Base-by-base conservation (phyloP, 805 yeast species). In the Myxozyma geophila region DNA sequence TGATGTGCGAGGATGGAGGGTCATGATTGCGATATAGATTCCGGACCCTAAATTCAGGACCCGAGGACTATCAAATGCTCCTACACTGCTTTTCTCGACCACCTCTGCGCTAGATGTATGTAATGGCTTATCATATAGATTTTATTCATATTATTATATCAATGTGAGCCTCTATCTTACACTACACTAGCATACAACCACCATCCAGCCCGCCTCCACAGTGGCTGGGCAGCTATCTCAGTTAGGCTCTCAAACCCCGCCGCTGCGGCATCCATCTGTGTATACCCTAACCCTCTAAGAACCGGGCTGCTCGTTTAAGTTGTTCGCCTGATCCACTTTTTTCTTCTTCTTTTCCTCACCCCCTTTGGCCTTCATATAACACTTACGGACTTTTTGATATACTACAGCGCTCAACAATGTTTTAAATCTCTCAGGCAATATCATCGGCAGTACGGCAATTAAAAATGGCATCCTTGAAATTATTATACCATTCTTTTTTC, bases 1-100 rank as follows among this genome's bases (percentile, higher is more conserved):
- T 5, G 60, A 37, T 23, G 60, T 65, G 8, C 56, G 65, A 10
- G 68, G 68, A 2, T 62, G 68, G 68, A 70, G 67, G 23, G 68
- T 71, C 2, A 69, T 65, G 40, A 54, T 70, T 33, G 71, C 64
- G 36, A 63, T 67, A 47, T 69, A 28, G 28, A 28, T 28, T 5
- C 28, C 5, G 28, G 28, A 28, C 28, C 5, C 2, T 69, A 28
- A 5, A 28, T 28, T 5, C 28, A 5, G 28, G 28, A 28, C 28
- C 5, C 2, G 43, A 47, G 23, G n/a, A 17, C 33, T 17, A 35
- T 3, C 4, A 47, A 1, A 15, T 8, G 50, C 33, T 28, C 5
- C 28, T 28, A 5, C 2, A 28, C 28, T 5, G 5, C 28, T 28
- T 28, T 28, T 5, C 28, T 28, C 28, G 5, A 28, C 28, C 28